phyloP scores from a whole-genome alignment of 2,329 filamentous ascomycete species.

The Venturia aucupariae region DNA sequence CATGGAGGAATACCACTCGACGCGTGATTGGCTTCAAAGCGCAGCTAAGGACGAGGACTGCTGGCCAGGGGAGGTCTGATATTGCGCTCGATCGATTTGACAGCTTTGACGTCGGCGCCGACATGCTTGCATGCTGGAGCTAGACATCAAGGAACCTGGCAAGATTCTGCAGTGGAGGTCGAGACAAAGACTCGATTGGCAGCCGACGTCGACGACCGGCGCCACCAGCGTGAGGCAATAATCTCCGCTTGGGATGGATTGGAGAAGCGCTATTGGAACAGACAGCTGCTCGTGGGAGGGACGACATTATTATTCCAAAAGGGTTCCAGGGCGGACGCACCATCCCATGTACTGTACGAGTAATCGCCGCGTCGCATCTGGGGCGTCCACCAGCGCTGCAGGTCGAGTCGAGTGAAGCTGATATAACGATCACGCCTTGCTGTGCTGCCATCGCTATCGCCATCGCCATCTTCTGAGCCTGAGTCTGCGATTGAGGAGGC shows the following conservation, averaged over 20 bases:
- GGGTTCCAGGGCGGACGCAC: background rate
- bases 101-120: constrained; percentile 8
- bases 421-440: background rate
- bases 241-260: background rate
- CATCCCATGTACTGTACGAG: background rate
- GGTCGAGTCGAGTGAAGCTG: background rate
- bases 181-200: constrained; percentile 2
- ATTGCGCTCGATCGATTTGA: constrained; percentile 7
- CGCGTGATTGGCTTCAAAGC: background rate
- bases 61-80: background rate
- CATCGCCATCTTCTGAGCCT: too few relatives aligned
- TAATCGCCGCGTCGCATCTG: background rate
- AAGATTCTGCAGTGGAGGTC: constrained; percentile 5
- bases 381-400: background rate
- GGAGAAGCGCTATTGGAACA: background rate
- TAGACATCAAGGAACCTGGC: background rate
- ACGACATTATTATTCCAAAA: background rate
- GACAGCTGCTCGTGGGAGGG: background rate
- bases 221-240: constrained; percentile 5
- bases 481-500: background rate
- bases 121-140: background rate
- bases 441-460: background rate
- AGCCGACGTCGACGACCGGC: background rate
- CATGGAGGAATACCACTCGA: background rate
- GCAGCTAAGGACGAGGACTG: background rate